A percentile compares a stretch with the other conserved stretches of the same genome.
These are phyloP conservation scores for Anethum foeniculum DNA, from an alignment of 140 eudicot genomes.

Conservation along the genomic window DNA sequence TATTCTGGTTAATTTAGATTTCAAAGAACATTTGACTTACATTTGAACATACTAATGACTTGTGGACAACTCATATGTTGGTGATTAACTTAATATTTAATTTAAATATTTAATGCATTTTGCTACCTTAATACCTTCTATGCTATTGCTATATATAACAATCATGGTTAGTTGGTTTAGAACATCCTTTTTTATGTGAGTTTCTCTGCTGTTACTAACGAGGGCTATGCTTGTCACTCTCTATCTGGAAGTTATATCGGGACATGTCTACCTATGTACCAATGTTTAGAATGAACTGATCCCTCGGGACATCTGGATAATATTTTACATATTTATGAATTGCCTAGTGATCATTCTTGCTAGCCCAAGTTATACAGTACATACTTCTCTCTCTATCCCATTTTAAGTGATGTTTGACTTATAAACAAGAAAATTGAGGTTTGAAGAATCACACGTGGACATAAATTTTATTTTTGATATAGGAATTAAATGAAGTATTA, in stretches of 20 bases:
- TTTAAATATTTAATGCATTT: too few relatives aligned
- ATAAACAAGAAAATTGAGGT: too few relatives aligned
- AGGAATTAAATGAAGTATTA: too few relatives aligned
- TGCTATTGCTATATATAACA: background rate
- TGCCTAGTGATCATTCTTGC: background rate
- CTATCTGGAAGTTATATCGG: background rate
- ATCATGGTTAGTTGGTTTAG: background rate
- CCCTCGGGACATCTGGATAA: background rate
- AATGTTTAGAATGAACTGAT: background rate
- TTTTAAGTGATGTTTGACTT: too few relatives aligned
- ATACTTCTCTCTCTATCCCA: background rate
- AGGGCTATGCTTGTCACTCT: background rate
- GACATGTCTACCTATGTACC: background rate
- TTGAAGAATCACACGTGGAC: too few relatives aligned
- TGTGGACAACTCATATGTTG: background rate
- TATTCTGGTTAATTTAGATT: background rate
- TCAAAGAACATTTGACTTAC: background rate
- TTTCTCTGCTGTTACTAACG: background rate
- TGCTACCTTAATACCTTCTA: background rate
- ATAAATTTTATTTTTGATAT: too few relatives aligned
- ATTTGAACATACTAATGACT: background rate
- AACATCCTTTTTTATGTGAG: background rate
- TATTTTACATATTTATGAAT: background rate
- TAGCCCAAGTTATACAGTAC: background rate
- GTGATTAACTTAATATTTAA: background rate